Evolutionary conservation across 2,329 filamentous ascomycete species (phyloP), one percentile per base, ranked within the genome.

Genomic region (Diaporthe eres): DNA sequence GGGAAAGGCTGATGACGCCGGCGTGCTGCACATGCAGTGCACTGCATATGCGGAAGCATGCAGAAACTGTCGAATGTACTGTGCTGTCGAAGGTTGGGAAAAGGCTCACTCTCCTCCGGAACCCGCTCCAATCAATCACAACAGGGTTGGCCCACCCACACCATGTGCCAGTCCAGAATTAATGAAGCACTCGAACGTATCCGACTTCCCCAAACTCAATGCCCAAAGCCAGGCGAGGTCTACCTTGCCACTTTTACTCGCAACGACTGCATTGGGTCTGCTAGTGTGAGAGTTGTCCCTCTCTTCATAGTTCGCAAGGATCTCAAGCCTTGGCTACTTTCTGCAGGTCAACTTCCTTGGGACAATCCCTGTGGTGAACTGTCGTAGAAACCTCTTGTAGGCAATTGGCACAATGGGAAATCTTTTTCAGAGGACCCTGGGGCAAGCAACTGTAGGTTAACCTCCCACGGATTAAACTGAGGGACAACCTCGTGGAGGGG

Each of bases 1-100:
- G 49, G 6, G 8, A 53, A 68, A 53, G 22, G 63, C 44, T 53
- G 28, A 53, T 68, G 47, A 68, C 31, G 65, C 47, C 12, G 47
- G 65, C 58, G 22, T 68, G 65, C 65, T 53, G 65, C 65, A 68
- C 17, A 68, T 68, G 65, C 47, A 37, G 28, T 68, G 63, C 63
- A 68, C 44, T 68, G 63, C 63, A 68, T 68, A 51, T 68, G 63
- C 47, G 53, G 65, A 68, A 19, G 15, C 47, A 49, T 22, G 63
- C 47, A 68, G 63, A 68, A 67, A 51, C 31, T 39, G 31, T 68
- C 47, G 53, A 68, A 53, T 44, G 37, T 63, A 28, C 39, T 63
- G 37, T 63, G 60, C 60, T 44, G 8, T 25, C 19, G 12, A 68
- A 51, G 44, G 25, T 68, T 53, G 63, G 44, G 17, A 53, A 63